A percentile compares a stretch with the other conserved stretches of the same genome.
phyloP scores from a whole-genome alignment of 2,329 filamentous ascomycete species.

The Sclerotinia minor region DNA sequence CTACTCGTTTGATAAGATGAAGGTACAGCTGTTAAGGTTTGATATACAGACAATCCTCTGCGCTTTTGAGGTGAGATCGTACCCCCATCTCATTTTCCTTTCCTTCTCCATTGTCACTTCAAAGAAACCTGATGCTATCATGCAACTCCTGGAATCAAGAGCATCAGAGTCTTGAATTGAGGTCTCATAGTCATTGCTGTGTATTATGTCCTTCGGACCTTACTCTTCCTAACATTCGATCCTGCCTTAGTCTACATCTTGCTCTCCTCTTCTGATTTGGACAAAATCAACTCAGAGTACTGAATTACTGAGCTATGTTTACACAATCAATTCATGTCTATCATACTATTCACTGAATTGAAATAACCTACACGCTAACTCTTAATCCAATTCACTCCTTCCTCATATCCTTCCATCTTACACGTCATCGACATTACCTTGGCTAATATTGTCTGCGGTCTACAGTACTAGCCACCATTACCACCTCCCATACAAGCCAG shows the following conservation, averaged over 20 bases:
- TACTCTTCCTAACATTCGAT: background rate
- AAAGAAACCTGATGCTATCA: background rate
- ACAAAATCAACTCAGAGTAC: background rate
- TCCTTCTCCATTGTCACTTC: background rate
- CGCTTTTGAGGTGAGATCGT: conserved; percentile 16
- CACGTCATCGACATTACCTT: background rate
- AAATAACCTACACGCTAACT: background rate
- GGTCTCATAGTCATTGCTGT: background rate
- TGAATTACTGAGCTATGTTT: background rate
- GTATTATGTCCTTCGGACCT: background rate
- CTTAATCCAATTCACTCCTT: background rate
- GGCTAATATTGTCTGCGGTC: background rate
- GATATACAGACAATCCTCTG: background rate
- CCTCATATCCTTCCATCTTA: background rate
- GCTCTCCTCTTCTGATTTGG: background rate
- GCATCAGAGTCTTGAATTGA: background rate
- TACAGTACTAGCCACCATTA: background rate
- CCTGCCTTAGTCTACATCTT: background rate
- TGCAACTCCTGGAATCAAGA: background rate
- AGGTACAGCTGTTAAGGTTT: background rate
- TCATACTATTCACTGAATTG: background rate
- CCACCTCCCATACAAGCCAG: background rate
- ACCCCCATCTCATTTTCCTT: background rate
- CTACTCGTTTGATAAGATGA: background rate
- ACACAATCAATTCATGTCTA: background rate